Evolutionary conservation across 441 rosid species (phyloP).

Genomic region (Brassica hybrid): DNA sequence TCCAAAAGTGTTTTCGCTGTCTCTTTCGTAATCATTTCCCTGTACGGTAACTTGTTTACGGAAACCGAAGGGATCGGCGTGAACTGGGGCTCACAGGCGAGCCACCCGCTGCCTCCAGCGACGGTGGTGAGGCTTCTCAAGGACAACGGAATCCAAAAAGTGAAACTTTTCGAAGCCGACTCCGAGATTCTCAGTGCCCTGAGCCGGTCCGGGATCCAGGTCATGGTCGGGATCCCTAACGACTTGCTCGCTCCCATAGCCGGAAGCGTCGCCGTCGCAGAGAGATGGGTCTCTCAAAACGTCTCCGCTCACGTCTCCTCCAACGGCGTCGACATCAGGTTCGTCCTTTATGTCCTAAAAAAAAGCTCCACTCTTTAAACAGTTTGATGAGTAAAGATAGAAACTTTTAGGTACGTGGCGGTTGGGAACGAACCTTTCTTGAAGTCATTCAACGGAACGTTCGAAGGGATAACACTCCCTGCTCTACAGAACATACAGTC

Average conservation of each 20-base stretch:
- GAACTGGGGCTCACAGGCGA: constrained; percentile 67
- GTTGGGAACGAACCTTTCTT: constrained; percentile 70
- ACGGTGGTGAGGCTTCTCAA: constrained; percentile 57
- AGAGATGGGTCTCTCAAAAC: constrained; percentile 63
- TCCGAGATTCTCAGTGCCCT: constrained; percentile 44
- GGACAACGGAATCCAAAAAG: constrained; percentile 59
- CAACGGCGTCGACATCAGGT: constrained; percentile 61
- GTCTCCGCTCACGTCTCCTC: constrained; percentile 56
- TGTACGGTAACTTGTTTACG: constrained; percentile 23
- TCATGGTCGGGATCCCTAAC: constrained; percentile 4
- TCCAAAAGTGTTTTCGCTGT: constrained; percentile 21
- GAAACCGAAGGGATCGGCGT: constrained; percentile 42
- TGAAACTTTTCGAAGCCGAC: constrained; percentile 68
- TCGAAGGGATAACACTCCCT: constrained; percentile 49
- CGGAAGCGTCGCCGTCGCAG: constrained; percentile 42
- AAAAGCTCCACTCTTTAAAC: constrained; percentile 11
- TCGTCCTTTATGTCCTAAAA: not conserved
- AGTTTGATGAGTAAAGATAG: constrained; percentile 2
- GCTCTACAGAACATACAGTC: constrained; percentile 65
- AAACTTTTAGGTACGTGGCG: constrained; percentile 52
- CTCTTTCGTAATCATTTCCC: constrained; percentile 16
- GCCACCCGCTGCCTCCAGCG: constrained; percentile 53
- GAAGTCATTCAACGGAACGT: constrained; percentile 48
- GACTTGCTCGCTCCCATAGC: constrained; percentile 2
- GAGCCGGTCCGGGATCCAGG: constrained; percentile 24